These are phyloP conservation scores for Rosa multiflora DNA, from an alignment of 306 rosid species.

Conservation along the genomic window DNA sequence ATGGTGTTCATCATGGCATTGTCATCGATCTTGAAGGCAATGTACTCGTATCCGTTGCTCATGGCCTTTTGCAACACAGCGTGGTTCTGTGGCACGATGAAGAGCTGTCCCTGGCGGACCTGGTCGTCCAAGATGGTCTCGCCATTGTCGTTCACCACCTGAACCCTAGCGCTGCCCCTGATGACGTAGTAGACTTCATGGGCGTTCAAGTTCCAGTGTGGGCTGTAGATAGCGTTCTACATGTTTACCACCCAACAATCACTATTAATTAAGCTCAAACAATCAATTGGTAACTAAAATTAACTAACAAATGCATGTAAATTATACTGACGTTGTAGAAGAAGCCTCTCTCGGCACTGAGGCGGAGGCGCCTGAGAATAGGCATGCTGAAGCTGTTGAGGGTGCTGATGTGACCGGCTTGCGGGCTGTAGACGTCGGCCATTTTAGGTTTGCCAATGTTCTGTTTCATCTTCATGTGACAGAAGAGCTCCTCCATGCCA, in stretches of 20 bases:
- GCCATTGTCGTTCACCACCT: constrained; percentile 54
- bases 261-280: background rate
- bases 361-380: constrained; percentile 21
- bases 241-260: background rate
- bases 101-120: constrained; percentile 35
- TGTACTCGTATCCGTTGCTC: constrained; percentile 44
- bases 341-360: constrained; percentile 36
- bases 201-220: constrained; percentile 65
- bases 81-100: constrained; percentile 60
- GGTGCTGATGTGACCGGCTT: constrained; percentile 34
- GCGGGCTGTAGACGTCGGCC: constrained; percentile 32
- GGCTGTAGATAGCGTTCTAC: constrained; percentile 58
- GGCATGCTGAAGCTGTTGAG: constrained; percentile 31
- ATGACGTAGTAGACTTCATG: constrained; percentile 45
- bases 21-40: constrained; percentile 21
- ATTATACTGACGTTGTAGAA: constrained; percentile 26
- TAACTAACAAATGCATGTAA: background rate
- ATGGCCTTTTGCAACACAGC: constrained; percentile 39
- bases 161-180: constrained; percentile 51
- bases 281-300: background rate
- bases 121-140: constrained; percentile 34
- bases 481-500: constrained; percentile 31
- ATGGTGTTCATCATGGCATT: constrained; percentile 28
- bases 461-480: constrained; percentile 20
- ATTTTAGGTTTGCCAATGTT: constrained; percentile 23